Conservation (phyloP, 2,329 filamentous ascomycete genomes). For the Cadophora luteo-olivacea region DNA sequence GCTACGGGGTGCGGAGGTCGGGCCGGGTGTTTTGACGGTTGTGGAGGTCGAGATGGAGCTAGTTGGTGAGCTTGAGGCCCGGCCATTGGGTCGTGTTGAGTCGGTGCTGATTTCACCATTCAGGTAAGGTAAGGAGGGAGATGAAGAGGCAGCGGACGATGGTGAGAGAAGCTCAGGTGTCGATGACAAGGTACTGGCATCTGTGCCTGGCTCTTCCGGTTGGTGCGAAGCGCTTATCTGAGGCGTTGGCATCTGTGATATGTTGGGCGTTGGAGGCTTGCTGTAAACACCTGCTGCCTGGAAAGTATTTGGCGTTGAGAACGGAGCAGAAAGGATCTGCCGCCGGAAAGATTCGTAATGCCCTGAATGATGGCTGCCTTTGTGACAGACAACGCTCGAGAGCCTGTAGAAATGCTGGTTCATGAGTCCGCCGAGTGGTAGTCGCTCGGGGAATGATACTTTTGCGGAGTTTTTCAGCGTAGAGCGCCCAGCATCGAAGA, state of each 20-base stretch:
- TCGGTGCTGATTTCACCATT: slow-evolving; percentile 27
- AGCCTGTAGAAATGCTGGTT: slow-evolving; percentile 83
- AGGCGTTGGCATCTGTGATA: slow-evolving; percentile 41
- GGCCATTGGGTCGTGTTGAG: slow-evolving; percentile 24
- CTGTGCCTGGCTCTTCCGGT: slow-evolving; percentile 32
- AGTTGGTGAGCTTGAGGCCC: slow-evolving; percentile 20
- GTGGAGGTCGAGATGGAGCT: slow-evolving; percentile 27
- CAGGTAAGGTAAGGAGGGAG: slow-evolving; percentile 36
- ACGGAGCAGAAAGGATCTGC: slow-evolving; percentile 80
- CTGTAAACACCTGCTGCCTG: slow-evolving; percentile 74
- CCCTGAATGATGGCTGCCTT: slow-evolving; percentile 93
- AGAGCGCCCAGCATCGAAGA: slow-evolving; percentile 77
- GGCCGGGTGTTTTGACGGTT: slow-evolving; percentile 28
- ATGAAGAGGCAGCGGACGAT: slow-evolving; percentile 37
- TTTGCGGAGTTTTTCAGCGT: slow-evolving; percentile 96
- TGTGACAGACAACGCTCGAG: slow-evolving; percentile 88
- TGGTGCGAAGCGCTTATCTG: slow-evolving; percentile 47
- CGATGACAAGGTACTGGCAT: slow-evolving; percentile 38
- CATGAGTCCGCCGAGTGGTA: slow-evolving; percentile 81
- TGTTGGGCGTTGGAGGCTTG: slow-evolving; percentile 37
- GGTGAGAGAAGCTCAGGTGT: slow-evolving; percentile 42
- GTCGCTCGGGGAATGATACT: slow-evolving; percentile 86
- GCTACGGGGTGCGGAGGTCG: slow-evolving; percentile 45
- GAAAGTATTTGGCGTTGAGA: slow-evolving; percentile 82
- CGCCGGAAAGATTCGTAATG: slow-evolving; percentile 97